A percentile compares a stretch with the other conserved stretches of the same genome.
Evolutionary conservation across 2,329 filamentous ascomycete species (phyloP).

Genomic region (Nemania abortiva): DNA sequence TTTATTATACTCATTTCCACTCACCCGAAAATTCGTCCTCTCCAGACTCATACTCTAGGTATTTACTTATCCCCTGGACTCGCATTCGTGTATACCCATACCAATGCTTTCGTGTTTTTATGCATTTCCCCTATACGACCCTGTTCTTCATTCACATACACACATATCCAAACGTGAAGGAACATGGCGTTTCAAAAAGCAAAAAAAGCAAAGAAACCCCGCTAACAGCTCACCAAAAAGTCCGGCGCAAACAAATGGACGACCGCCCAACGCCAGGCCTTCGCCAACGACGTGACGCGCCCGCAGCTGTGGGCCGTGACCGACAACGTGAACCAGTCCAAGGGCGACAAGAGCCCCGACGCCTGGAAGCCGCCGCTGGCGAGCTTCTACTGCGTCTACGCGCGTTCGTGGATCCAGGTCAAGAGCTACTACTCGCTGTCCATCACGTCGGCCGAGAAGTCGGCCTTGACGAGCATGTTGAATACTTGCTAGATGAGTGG

Average conservation of each 20-base stretch:
- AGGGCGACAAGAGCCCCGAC: slow-evolving; percentile 81
- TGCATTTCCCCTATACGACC: too few species aligned
- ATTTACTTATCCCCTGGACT: too few species aligned
- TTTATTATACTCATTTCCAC: background rate
- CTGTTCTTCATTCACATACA: too few species aligned
- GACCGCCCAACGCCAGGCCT: slow-evolving; percentile 71
- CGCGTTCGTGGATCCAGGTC: slow-evolving; percentile 80
- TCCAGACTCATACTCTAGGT: too few species aligned
- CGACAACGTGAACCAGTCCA: slow-evolving; percentile 78
- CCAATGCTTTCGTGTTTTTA: too few species aligned
- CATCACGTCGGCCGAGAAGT: slow-evolving; percentile 79
- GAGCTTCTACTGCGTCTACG: slow-evolving; percentile 82
- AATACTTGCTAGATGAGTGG: slow-evolving; percentile 61
- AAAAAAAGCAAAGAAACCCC: background rate
- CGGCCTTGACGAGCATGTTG: slow-evolving; percentile 73
- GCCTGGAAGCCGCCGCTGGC: slow-evolving; percentile 78
- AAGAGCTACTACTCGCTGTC: slow-evolving; percentile 79
- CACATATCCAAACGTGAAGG: too few species aligned
- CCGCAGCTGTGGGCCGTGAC: slow-evolving; percentile 86
- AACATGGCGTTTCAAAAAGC: too few species aligned
- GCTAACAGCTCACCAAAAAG: slow-evolving; percentile 51
- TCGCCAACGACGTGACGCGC: slow-evolving; percentile 81
- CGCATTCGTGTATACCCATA: too few species aligned
- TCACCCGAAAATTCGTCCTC: background rate
- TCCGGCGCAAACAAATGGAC: slow-evolving; percentile 81